Base-by-base conservation (phyloP, 2,329 filamentous ascomycete species). In the Ophiostoma triangulosporum region DNA sequence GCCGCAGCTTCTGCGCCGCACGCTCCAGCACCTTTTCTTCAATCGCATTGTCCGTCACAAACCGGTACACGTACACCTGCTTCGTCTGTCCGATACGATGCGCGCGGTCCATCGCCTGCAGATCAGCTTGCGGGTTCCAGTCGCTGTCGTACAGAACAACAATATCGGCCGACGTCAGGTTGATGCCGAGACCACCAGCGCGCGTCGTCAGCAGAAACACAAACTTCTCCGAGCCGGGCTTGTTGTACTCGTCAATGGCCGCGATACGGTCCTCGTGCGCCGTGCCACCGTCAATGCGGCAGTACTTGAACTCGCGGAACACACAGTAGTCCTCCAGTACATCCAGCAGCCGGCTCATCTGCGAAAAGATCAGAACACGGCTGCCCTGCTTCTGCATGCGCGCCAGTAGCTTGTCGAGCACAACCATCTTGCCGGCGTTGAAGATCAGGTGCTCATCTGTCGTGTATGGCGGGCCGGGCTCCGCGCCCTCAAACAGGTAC, bases 31-130 rank as follows among this genome's bases (percentile, higher is more conserved):
- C 93, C 71, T 98, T 97, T 69, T 98, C 93, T 65, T 98, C 93
- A 56, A 98, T 97, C 0, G 93, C 93, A 64, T 95, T 94, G 65
- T 98, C 93, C 0, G 94, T 98, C 24, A 98, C 87, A 62, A 98
- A 96, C 56, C 93, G 81, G 72, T 95, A 98, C 3, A 98, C 93
- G 43, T 90, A 79, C 11, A 98, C 93, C 66, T 98, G 93, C 70
- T 98, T 98, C 5, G 88, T 98, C 70, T 98, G 93, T 36, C 93
- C 93, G 62, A 98, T 98, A 71, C 93, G 88, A 71, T 98, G 93
- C 51, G 93, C 93, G 65, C 93, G 87, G 64, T 98, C 93, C 93
- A 98, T 98, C 54, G 93, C 93, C 68, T 98, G 93, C 56, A 98
- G 71, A 80, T 98, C 93, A 17, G 93, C 93, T 69, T 98, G 93